A percentile compares a stretch with the other conserved stretches of the same genome.
Conservation (phyloP, 2,329 filamentous ascomycete genomes). For the Pyricularia sp. region DNA sequence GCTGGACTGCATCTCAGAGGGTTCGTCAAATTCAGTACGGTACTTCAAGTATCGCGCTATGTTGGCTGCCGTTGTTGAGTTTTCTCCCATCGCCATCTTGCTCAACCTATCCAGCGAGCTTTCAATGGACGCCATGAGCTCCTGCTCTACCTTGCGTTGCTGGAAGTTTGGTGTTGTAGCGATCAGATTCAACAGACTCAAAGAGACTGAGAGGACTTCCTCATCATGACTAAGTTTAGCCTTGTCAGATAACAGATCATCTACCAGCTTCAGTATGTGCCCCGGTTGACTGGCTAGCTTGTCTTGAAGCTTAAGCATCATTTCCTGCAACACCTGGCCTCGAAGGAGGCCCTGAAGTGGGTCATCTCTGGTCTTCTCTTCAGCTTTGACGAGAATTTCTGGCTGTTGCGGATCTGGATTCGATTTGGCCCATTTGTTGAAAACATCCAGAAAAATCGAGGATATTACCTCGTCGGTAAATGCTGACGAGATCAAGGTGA, state of each 20-base stretch:
- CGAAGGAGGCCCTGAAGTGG: conserved; percentile 34
- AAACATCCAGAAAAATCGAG: conserved; percentile 44
- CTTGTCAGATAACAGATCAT: conserved; percentile 39
- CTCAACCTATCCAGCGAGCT: conserved; percentile 32
- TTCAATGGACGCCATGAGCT: conserved; percentile 32
- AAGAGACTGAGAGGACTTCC: conserved; percentile 31
- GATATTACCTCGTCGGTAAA: conserved; percentile 44
- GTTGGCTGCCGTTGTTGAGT: conserved; percentile 42
- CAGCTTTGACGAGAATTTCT: conserved; percentile 13
- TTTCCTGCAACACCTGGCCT: conserved; percentile 48
- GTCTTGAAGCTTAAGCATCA: conserved; percentile 50
- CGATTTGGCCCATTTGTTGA: conserved; percentile 41
- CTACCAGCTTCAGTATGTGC: conserved; percentile 51
- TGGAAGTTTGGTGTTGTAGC: conserved; percentile 44
- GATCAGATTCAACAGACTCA: conserved; percentile 49
- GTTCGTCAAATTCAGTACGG: conserved; percentile 37
- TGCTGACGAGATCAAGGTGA: conserved; percentile 33
- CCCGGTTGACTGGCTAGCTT: conserved; percentile 50
- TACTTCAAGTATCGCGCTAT: conserved; percentile 42
- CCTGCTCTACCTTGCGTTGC: conserved; percentile 28
- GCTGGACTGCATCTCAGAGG: conserved; percentile 20
- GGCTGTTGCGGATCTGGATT: conserved; percentile 13
- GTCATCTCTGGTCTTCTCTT: conserved; percentile 15
- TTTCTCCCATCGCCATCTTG: conserved; percentile 22
- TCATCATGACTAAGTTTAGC: conserved; percentile 31